A percentile compares a stretch with the other conserved stretches of the same genome.
phyloP scores from a whole-genome alignment of 139 green algal species.

The Haematococcus lacustris region DNA sequence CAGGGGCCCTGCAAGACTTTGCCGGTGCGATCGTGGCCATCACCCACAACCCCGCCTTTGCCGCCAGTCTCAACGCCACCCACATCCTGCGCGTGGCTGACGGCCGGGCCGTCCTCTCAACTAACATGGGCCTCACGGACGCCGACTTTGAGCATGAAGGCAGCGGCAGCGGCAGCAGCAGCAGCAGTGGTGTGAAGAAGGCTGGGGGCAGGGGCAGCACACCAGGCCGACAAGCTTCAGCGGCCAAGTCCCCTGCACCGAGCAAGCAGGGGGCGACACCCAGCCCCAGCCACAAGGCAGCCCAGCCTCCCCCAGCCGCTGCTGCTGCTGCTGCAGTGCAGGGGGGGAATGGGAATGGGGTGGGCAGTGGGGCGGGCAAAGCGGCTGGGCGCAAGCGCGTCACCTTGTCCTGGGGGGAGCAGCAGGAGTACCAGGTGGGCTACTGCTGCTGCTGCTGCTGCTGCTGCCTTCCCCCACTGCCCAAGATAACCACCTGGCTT shows the following conservation, averaged over 20 bases:
- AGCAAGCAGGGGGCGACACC: no score
- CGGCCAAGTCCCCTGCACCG: not conserved
- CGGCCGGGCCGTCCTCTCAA: conserved; percentile 21
- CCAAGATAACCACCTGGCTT: not conserved
- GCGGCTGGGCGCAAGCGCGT: conserved; percentile 4
- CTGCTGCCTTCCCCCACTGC: not conserved
- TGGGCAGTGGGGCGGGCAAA: conserved; percentile 1
- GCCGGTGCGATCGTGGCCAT: conserved; percentile 49
- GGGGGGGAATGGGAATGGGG: no score
- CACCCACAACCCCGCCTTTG: conserved; percentile 51
- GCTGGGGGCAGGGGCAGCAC: no score
- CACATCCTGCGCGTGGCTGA: conserved; percentile 40
- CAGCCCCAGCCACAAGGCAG: no score
- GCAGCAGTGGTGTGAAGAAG: not conserved
- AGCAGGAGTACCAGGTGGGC: conserved; percentile 36
- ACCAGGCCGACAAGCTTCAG: not conserved
- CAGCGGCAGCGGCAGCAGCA: not conserved
- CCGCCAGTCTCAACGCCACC: conserved; percentile 34
- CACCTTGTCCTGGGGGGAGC: conserved; percentile 31
- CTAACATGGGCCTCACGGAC: conserved; percentile 30
- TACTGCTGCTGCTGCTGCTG: not conserved
- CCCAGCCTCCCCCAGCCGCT: no score
- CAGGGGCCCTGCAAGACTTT: conserved; percentile 36
- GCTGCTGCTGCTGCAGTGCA: no score
- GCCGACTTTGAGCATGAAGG: conserved; percentile 44